Evolutionary conservation across 306 rosid species (phyloP), one percentile per base, ranked within the genome.

Genomic region (Rosa lucieae): DNA sequence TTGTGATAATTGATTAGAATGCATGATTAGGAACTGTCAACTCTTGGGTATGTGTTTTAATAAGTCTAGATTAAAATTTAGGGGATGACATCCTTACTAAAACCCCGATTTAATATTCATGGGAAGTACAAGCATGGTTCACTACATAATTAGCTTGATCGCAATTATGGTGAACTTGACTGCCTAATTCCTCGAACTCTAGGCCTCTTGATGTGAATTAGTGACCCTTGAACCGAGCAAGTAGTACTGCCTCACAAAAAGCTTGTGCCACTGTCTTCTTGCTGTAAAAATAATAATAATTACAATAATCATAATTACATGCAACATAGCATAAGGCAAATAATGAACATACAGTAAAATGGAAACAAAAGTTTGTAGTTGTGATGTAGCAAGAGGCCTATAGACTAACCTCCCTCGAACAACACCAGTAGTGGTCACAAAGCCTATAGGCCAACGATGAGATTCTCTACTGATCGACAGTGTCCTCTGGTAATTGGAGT

Each of bases 371-470:
- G 53, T n/a, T 47, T 78, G 71, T 48, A 63, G 35, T 37, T 29
- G 40, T 52, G 17, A 62, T 70, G 20, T 26, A 32, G 48, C 76
- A 80, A 5, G 44, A 70, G 52, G 39, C 10, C 20, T 62, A 73
- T 82, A 79, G 72, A 72, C 83, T 43, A 53, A 94, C 99, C 99
- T 88, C 83, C 97, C 97, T 67, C 86, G 89, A 63, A 91, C 89
- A 80, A 87, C 85, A 79, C 89, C 91, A 20, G 92, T 77, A 20
- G 92, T 77, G 14, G 97, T 91, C 74, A 92, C 86, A 82, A 92
- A 89, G 81, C 99, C 99, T 53, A 94, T 85, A n/a, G 93, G 97
- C 91, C 88, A 89, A 67, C 97, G 89, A 81, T 92, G 90, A 86
- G 86, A 82, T 78, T 82, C 86, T 56, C 59, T 79, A n/a, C 76